Conservation (phyloP, 345 rosid species). For the Isatis tinctoria region DNA sequence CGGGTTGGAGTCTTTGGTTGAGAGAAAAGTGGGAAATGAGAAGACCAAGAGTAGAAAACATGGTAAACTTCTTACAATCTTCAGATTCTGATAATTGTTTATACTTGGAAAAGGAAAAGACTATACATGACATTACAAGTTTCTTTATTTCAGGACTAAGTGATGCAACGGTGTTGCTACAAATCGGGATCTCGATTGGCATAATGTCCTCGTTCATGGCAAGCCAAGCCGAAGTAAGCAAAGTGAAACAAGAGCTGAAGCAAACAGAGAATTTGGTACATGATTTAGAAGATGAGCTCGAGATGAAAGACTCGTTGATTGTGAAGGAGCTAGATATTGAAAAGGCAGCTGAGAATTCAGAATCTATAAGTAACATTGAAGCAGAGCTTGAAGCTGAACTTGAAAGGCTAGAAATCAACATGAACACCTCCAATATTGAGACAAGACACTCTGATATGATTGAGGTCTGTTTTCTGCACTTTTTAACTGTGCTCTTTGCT, state of each 20-base stretch:
- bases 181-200: conserved; percentile 73
- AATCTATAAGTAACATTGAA: conserved; percentile 72
- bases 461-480: conserved; percentile 43
- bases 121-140: background rate
- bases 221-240: conserved; percentile 51
- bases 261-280: conserved; percentile 79
- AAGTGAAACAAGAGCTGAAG: conserved; percentile 58
- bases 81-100: background rate
- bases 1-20: background rate
- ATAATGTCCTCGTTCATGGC: conserved; percentile 50
- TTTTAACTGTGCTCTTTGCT: background rate
- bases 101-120: background rate
- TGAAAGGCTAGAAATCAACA: conserved; percentile 74
- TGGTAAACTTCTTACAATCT: conserved; percentile 17
- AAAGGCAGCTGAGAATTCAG: conserved; percentile 45
- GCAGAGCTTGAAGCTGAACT: conserved; percentile 99
- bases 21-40: conserved; percentile 8
- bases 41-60: conserved; percentile 31
- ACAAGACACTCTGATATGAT: conserved; percentile 40
- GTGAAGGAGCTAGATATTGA: conserved; percentile 25
- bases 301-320: conserved; percentile 58
- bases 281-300: conserved; percentile 77
- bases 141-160: conserved; percentile 38
- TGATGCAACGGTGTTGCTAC: conserved; percentile 45
- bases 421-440: conserved; percentile 43